Evolutionary conservation across 2,329 filamentous ascomycete species (phyloP).

Genomic region (Ascomycota sp.): DNA sequence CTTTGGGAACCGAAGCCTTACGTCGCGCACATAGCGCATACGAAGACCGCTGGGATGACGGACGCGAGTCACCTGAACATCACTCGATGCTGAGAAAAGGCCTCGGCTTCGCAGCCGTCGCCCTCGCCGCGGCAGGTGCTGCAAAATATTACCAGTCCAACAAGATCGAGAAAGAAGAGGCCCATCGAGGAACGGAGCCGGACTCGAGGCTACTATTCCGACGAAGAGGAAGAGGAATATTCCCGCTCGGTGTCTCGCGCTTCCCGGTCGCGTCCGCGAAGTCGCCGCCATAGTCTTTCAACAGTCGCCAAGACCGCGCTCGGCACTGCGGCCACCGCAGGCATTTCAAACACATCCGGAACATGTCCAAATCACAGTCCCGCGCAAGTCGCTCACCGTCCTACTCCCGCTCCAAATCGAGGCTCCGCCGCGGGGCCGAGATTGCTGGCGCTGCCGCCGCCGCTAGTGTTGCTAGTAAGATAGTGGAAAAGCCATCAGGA

Average conservation of each 20-base stretch:
- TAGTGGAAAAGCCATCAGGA: constrained; percentile 40
- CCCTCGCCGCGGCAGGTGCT: constrained; percentile 42
- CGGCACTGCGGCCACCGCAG: constrained; percentile 36
- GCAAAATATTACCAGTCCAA: constrained; percentile 41
- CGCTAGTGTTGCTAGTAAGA: constrained; percentile 37
- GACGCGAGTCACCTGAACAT: constrained; percentile 17
- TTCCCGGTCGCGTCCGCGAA: constrained; percentile 20
- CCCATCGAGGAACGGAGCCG: constrained; percentile 32
- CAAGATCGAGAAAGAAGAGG: constrained; percentile 39
- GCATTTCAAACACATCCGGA: constrained; percentile 36
- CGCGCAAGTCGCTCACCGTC: constrained; percentile 6
- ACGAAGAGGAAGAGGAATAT: constrained; percentile 20
- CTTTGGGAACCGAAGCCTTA: constrained; percentile 39
- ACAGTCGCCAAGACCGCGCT: constrained; percentile 34
- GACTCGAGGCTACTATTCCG: constrained; percentile 20
- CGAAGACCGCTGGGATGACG: constrained; percentile 26
- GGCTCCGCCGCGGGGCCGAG: constrained; percentile 33
- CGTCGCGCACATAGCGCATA: constrained; percentile 41
- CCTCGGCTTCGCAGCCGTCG: constrained; percentile 40
- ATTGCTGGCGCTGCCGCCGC: constrained; percentile 39
- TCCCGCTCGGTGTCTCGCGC: constrained; percentile 15
- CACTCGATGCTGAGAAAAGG: constrained; percentile 36
- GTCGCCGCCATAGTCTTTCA: constrained; percentile 25
- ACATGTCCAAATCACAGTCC: constrained; percentile 22
- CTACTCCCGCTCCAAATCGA: constrained; percentile 22